A percentile compares a stretch with the other conserved stretches of the same genome.
These are phyloP conservation scores for Curvularia hawaiiensis DNA, from an alignment of 2,329 filamentous ascomycete species.

Conservation along the genomic window DNA sequence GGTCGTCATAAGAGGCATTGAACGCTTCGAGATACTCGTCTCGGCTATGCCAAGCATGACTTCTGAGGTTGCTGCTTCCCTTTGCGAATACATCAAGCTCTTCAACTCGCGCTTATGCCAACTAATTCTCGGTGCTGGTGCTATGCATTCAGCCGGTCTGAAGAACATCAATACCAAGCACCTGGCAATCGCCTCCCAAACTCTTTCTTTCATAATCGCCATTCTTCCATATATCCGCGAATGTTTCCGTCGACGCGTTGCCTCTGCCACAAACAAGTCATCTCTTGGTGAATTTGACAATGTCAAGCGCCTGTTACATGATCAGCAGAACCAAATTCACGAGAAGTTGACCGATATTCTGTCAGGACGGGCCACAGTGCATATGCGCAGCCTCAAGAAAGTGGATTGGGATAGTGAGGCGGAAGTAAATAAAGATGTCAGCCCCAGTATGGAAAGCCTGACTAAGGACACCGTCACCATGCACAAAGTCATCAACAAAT, in stretches of 20 bases:
- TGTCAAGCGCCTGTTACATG: slow-evolving; percentile 79
- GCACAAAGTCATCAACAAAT: slow-evolving; percentile 81
- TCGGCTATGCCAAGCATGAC: slow-evolving; percentile 88
- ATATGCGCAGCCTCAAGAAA: slow-evolving; percentile 75
- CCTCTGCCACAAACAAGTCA: slow-evolving; percentile 51
- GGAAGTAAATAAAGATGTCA: slow-evolving; percentile 53
- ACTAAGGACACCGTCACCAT: slow-evolving; percentile 85
- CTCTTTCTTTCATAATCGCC: slow-evolving; percentile 83
- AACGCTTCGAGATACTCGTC: slow-evolving; percentile 81
- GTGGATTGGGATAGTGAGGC: slow-evolving; percentile 71
- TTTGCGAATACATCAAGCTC: slow-evolving; percentile 85
- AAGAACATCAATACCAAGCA: slow-evolving; percentile 94
- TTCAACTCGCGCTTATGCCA: slow-evolving; percentile 98
- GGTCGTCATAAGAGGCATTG: slow-evolving; percentile 79
- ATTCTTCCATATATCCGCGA: slow-evolving; percentile 90
- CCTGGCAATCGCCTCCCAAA: slow-evolving; percentile 87
- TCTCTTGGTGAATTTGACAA: slow-evolving; percentile 84
- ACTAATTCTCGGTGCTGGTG: slow-evolving; percentile 91
- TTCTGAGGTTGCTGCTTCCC: slow-evolving; percentile 75
- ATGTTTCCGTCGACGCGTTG: slow-evolving; percentile 77
- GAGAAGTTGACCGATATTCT: slow-evolving; percentile 95
- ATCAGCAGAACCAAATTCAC: slow-evolving; percentile 88
- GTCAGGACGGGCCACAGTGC: slow-evolving; percentile 74
- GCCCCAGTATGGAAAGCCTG: slow-evolving; percentile 83
- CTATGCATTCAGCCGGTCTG: slow-evolving; percentile 83